phyloP scores from a whole-genome alignment of 805 yeast species.

The Pichia phayaonensis region DNA sequence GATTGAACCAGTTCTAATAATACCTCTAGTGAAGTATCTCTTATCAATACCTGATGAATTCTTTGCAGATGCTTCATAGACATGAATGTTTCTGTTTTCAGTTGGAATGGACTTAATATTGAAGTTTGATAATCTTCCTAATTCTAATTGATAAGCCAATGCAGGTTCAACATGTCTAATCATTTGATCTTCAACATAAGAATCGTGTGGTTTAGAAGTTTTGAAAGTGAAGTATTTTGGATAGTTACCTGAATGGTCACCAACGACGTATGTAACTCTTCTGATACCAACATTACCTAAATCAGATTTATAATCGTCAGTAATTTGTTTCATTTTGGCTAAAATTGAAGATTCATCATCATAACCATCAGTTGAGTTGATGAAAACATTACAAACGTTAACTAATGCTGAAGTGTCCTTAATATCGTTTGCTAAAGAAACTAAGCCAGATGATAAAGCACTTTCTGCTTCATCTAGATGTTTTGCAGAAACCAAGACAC shows the following conservation, averaged over 20 bases:
- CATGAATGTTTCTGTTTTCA: constrained; percentile 95
- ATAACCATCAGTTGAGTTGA: constrained; percentile 69
- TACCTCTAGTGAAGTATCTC: constrained; percentile 95
- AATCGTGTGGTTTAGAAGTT: constrained; percentile 46
- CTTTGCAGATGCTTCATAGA: constrained; percentile 93
- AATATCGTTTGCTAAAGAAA: constrained; percentile 45
- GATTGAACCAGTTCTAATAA: constrained; percentile 91
- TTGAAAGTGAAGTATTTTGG: constrained; percentile 95
- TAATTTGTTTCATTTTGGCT: constrained; percentile 51
- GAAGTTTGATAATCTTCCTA: constrained; percentile 90
- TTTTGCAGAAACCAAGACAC: constrained; percentile 71
- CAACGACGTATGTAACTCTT: constrained; percentile 88
- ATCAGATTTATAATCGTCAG: constrained; percentile 64
- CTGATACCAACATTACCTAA: constrained; percentile 69
- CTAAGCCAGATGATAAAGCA: constrained; percentile 66
- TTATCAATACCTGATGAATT: constrained; percentile 82
- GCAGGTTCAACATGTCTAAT: constrained; percentile 99
- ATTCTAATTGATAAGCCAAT: constrained; percentile 92
- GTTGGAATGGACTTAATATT: constrained; percentile 91
- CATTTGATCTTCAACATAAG: constrained; percentile 78
- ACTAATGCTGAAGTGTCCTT: constrained; percentile 39
- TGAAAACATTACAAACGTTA: constrained; percentile 78
- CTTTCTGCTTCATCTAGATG: constrained; percentile 91
- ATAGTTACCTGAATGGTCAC: constrained; percentile 74
- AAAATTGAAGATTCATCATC: constrained; percentile 62